These are phyloP conservation scores for Wickerhamomyces rabaulensis DNA, from an alignment of 805 yeast genomes.

Conservation along the genomic window DNA sequence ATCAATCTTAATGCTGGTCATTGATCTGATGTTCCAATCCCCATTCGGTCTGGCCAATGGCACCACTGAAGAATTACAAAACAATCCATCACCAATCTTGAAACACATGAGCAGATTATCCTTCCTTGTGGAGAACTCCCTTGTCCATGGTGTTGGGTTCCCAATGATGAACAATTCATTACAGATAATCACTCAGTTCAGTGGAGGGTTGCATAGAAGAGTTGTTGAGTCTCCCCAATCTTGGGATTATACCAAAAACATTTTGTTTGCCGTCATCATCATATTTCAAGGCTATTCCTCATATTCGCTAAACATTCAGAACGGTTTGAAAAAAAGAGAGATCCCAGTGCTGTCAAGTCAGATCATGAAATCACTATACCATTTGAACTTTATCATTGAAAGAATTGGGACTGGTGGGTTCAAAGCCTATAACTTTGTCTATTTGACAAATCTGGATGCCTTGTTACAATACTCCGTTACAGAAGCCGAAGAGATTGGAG, in stretches of 20 bases:
- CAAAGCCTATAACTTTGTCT: conserved; percentile 57
- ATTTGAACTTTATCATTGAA: conserved; percentile 42
- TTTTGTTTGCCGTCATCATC: conserved; percentile 43
- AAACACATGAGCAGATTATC: conserved; percentile 47
- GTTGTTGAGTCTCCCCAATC: conserved; percentile 11
- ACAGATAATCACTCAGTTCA: conserved; percentile 11
- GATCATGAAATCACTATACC: conserved; percentile 37
- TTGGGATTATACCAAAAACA: conserved; percentile 36
- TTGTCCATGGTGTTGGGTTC: conserved; percentile 18
- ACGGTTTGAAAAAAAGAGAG: conserved; percentile 11
- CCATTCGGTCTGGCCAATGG: conserved; percentile 15
- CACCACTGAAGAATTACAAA: background rate
- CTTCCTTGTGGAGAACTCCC: conserved; percentile 35
- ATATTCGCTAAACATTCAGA: conserved; percentile 28
- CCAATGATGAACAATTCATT: conserved; percentile 13
- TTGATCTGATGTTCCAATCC: conserved; percentile 18
- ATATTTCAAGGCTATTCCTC: conserved; percentile 46
- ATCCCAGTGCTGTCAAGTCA: conserved; percentile 23
- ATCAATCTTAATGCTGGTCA: conserved; percentile 11
- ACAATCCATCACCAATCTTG: conserved; percentile 32
- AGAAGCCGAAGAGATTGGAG: conserved; percentile 25
- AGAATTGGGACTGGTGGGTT: conserved; percentile 62
- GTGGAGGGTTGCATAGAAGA: conserved; percentile 4
- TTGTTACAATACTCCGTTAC: conserved; percentile 25
- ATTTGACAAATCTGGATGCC: conserved; percentile 42